Percentiles rank a stretch among this genome's conserved stretches.
phyloP scores from a whole-genome alignment of 257 asterid genomes.

The Cruciata laevipes region DNA sequence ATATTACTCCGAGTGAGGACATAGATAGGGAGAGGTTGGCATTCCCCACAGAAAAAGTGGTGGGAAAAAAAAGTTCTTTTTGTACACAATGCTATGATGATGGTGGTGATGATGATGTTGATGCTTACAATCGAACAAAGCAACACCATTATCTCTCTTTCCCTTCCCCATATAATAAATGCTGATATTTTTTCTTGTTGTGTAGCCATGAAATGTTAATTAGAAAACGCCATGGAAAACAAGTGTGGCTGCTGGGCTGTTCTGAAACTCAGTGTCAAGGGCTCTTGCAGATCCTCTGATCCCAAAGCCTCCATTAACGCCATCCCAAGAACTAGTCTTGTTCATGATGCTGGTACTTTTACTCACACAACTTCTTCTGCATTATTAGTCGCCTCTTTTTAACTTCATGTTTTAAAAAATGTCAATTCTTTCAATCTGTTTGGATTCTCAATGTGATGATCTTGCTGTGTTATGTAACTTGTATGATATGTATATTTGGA shows the following conservation, averaged over 20 bases:
- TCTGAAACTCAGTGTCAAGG: conserved; percentile 49
- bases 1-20: background rate
- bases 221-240: conserved; percentile 37
- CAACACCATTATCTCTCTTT: conserved; percentile 29
- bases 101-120: conserved; percentile 49
- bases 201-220: conserved; percentile 23
- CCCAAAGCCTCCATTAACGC: conserved; percentile 41
- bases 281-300: conserved; percentile 47
- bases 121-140: conserved; percentile 47
- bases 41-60: conserved; percentile 44
- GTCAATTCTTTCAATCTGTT: background rate
- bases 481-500: no score
- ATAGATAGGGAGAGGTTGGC: conserved; percentile 21
- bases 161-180: conserved; percentile 27
- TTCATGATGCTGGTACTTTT: conserved; percentile 72
- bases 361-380: background rate
- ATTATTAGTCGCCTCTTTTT: no score
- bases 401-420: background rate
- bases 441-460: no score
- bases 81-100: conserved; percentile 72
- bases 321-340: conserved; percentile 78
- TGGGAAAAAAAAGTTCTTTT: conserved; percentile 57
- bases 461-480: no score
- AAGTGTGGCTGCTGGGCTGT: conserved; percentile 83
- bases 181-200: conserved; percentile 17